Percentiles rank a stretch among this genome's conserved stretches.
phyloP scores from a whole-genome alignment of 257 asterid species.

The Nyctanthes arbortristis region DNA sequence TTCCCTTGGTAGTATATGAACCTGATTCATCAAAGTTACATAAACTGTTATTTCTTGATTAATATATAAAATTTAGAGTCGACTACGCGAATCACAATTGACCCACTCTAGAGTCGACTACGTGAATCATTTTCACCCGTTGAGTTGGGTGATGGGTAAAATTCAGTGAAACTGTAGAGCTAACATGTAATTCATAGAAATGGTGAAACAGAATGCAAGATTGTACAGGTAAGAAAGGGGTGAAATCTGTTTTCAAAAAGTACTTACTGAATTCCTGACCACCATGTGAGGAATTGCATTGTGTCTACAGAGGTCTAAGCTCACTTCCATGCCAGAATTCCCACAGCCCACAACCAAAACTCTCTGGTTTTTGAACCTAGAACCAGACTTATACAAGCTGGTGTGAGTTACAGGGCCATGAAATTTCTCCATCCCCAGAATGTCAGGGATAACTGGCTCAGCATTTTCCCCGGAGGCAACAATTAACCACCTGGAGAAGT shows the following conservation, averaged over 20 bases:
- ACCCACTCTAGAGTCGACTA: too few species aligned
- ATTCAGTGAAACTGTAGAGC: too few species aligned
- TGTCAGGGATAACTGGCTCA: slow-evolving; percentile 67
- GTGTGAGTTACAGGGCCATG: slow-evolving; percentile 61
- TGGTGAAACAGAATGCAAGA: too few species aligned
- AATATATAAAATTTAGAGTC: too few species aligned
- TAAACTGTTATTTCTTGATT: background rate
- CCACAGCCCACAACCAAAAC: slow-evolving; percentile 87
- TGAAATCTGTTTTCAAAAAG: background rate
- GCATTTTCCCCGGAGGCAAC: slow-evolving; percentile 94
- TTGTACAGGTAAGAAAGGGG: background rate
- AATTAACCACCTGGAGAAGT: slow-evolving; percentile 51
- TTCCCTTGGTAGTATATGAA: slow-evolving; percentile 84
- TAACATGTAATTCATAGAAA: too few species aligned
- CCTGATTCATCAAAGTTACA: slow-evolving; percentile 35
- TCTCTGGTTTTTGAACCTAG: slow-evolving; percentile 41
- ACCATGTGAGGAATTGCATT: slow-evolving; percentile 73
- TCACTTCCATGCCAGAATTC: slow-evolving; percentile 94
- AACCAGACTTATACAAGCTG: slow-evolving; percentile 59
- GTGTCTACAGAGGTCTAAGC: slow-evolving; percentile 72
- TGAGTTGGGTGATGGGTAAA: too few species aligned
- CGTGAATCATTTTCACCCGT: too few species aligned
- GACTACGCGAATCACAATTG: too few species aligned
- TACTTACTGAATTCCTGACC: slow-evolving; percentile 73
- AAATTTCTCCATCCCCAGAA: slow-evolving; percentile 57